Evolutionary conservation across 495 filamentous ascomycete species (phyloP).

Genomic region (Penicillium simplicissimum): DNA sequence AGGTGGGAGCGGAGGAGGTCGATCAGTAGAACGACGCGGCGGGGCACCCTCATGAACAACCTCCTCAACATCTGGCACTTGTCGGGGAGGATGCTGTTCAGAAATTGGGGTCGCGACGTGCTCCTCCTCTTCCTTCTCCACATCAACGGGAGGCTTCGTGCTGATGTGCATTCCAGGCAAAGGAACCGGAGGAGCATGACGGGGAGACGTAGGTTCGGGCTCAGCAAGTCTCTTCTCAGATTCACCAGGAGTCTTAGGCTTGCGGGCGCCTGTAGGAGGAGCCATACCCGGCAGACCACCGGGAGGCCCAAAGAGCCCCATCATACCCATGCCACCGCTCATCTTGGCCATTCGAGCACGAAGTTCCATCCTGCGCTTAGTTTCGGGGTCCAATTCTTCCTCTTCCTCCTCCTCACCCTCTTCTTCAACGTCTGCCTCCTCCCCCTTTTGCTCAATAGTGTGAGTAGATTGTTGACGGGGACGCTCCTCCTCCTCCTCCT

Average conservation of each 20-base stretch:
- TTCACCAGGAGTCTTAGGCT: constrained; percentile 55
- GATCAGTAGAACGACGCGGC: constrained; percentile 48
- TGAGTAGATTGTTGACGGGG: constrained; percentile 23
- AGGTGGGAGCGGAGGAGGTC: constrained; percentile 42
- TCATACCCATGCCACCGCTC: constrained; percentile 97
- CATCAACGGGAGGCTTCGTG: constrained; percentile 34
- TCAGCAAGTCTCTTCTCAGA: constrained; percentile 65
- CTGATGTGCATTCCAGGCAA: constrained; percentile 67
- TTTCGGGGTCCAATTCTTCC: constrained; percentile 87
- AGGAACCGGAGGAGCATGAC: constrained; percentile 67
- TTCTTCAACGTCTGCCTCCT: constrained; percentile 52
- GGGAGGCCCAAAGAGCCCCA: constrained; percentile 86
- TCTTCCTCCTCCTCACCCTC: constrained; percentile 62
- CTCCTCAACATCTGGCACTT: constrained; percentile 66
- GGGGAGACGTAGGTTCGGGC: constrained; percentile 51
- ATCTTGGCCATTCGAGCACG: constrained; percentile 97
- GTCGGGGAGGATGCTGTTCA: constrained; percentile 49
- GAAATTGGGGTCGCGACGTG: constrained; percentile 36
- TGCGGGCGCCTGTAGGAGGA: constrained; percentile 43
- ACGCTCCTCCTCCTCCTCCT: constrained; percentile 69
- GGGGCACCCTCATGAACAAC: constrained; percentile 44
- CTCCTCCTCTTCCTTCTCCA: constrained; percentile 47
- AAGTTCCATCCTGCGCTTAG: constrained; percentile 82
- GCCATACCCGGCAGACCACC: constrained; percentile 60
- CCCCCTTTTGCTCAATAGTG: constrained; percentile 20